These are phyloP conservation scores for Penicillium turbatum DNA, from an alignment of 495 filamentous ascomycete genomes.

Conservation along the genomic window DNA sequence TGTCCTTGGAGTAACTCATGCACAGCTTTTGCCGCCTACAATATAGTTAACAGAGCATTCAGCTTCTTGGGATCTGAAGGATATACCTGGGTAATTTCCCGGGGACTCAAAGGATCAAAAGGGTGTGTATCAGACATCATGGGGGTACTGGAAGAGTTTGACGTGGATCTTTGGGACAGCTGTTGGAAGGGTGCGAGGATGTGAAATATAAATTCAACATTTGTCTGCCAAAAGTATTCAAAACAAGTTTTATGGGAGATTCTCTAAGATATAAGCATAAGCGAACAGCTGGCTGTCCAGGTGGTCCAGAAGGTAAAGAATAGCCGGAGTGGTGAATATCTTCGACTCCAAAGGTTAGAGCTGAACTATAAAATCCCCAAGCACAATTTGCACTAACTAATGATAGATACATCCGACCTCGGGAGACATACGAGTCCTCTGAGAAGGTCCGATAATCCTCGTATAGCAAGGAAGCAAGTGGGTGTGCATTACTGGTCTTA, in stretches of 20 bases:
- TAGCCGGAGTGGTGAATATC: conserved; percentile 13
- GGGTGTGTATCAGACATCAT: conserved; percentile 17
- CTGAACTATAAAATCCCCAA: neutral
- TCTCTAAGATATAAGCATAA: conserved; percentile 27
- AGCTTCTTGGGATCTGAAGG: no score
- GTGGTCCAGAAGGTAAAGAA: conserved; percentile 21
- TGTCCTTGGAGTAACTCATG: conserved; percentile 1
- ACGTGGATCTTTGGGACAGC: no score
- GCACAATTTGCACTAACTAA: no score
- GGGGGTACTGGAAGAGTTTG: neutral
- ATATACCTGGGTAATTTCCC: conserved; percentile 23
- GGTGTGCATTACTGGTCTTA: no score
- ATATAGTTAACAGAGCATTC: neutral
- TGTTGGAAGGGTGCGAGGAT: no score
- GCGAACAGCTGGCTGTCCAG: conserved; percentile 4
- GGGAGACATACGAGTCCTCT: no score
- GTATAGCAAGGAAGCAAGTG: no score
- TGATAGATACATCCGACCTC: no score
- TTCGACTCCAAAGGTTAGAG: neutral
- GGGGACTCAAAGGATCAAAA: conserved; percentile 24
- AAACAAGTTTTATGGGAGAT: neutral
- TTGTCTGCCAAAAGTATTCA: neutral
- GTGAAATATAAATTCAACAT: neutral
- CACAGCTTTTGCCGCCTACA: conserved; percentile 16
- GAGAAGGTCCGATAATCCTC: no score